Conservation (phyloP, 257 asterid species). For the Ophiorrhiza pumila region DNA sequence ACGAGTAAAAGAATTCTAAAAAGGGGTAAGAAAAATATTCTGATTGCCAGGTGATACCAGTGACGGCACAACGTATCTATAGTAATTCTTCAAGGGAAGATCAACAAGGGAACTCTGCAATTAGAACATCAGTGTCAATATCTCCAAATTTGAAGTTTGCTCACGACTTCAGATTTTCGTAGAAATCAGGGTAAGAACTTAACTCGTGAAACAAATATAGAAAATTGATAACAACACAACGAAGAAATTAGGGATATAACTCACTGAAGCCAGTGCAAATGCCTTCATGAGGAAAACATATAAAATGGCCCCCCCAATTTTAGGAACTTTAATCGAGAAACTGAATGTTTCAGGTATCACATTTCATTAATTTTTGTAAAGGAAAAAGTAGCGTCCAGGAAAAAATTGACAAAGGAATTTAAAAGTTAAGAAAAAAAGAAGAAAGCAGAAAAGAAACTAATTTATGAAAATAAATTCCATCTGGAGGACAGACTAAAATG, state of each 20-base stretch:
- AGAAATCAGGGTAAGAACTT: background rate
- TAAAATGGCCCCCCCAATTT: background rate
- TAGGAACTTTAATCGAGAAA: background rate
- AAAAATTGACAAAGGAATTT: background rate
- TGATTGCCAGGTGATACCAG: slow-evolving; percentile 50
- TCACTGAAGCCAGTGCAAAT: slow-evolving; percentile 1
- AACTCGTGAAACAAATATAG: background rate
- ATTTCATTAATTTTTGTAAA: background rate
- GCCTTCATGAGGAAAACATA: background rate
- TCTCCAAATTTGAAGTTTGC: slow-evolving; percentile 4
- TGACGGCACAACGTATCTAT: slow-evolving; percentile 96
- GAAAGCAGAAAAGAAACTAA: background rate
- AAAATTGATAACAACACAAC: slow-evolving; percentile 4
- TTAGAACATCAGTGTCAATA: slow-evolving; percentile 19
- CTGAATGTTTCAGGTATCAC: background rate
- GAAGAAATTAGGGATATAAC: slow-evolving; percentile 1
- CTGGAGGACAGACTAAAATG: background rate
- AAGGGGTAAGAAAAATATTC: slow-evolving; percentile 21
- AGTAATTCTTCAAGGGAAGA: slow-evolving; percentile 97
- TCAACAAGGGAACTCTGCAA: slow-evolving; percentile 93
- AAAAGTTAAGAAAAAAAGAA: background rate
- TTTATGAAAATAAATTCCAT: background rate
- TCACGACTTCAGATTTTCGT: slow-evolving; percentile 4
- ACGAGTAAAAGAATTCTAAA: slow-evolving; percentile 14
- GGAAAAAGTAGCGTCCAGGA: background rate